Conservation (phyloP, 306 rosid species). For the Benincasa hispida region DNA sequence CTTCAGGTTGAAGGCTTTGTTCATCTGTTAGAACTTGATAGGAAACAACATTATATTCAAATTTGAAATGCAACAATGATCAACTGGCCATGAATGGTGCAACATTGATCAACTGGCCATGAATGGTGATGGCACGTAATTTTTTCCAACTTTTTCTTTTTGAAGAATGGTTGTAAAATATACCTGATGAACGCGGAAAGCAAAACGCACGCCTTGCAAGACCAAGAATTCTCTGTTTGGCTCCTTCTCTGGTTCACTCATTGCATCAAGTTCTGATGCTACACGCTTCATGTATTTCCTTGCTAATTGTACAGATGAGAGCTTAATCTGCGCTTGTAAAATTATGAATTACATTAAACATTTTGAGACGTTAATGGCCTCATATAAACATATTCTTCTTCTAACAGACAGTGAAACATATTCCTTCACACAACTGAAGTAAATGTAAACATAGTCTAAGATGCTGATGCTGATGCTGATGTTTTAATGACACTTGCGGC, state of each 20-base stretch:
- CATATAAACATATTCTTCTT: not conserved
- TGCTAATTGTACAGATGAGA: conserved; percentile 84
- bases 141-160: not conserved
- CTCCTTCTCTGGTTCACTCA: conserved; percentile 73
- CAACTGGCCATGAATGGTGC: not conserved
- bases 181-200: conserved; percentile 94
- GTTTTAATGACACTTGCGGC: not conserved
- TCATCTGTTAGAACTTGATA: not conserved
- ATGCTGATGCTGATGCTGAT: not conserved
- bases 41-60: not conserved
- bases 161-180: not conserved
- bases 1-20: not conserved
- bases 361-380: not conserved
- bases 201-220: conserved; percentile 89
- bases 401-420: not conserved
- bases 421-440: not conserved
- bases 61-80: conserved; percentile 1
- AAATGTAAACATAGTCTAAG: not conserved
- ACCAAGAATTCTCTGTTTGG: conserved; percentile 69
- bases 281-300: conserved; percentile 88
- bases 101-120: not conserved
- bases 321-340: conserved; percentile 57
- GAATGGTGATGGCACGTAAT: not conserved
- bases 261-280: conserved; percentile 67
- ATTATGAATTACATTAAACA: not conserved